phyloP scores from a whole-genome alignment of 352 stramenopile species.

The Paralagenidium karlingii region DNA sequence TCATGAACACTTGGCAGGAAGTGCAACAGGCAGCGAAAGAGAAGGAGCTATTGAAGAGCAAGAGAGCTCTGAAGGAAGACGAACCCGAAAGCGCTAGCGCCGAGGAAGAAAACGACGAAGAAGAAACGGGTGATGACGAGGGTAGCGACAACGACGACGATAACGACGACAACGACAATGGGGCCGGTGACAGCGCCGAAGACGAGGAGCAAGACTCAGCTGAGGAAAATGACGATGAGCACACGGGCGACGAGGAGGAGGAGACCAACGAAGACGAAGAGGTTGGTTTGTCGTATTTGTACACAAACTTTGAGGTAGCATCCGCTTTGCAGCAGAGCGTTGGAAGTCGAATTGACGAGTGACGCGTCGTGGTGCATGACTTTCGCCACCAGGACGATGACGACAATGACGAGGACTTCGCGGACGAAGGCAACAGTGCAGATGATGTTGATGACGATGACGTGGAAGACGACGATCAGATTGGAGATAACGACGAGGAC shows the following conservation, averaged over 20 bases:
- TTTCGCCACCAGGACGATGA: too few relatives aligned
- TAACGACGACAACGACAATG: constrained; percentile 14
- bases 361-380: too few relatives aligned
- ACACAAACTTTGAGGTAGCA: constrained; percentile 45
- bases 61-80: constrained; percentile 8
- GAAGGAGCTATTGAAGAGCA: too few relatives aligned
- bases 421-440: constrained; percentile 5
- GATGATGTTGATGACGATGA: constrained; percentile 5
- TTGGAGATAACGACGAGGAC: constrained; percentile 6
- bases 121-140: constrained; percentile 23
- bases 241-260: constrained; percentile 16
- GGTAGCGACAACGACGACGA: constrained; percentile 11
- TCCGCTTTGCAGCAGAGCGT: neutral
- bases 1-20: too few relatives aligned
- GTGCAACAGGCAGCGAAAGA: too few relatives aligned
- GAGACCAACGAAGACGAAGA: too few relatives aligned
- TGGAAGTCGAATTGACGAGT: too few relatives aligned
- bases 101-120: constrained; percentile 12
- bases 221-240: constrained; percentile 7
- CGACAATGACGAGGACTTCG: constrained; percentile 5
- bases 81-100: constrained; percentile 8
- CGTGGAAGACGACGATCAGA: constrained; percentile 3
- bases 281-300: constrained; percentile 49
- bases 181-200: constrained; percentile 14
- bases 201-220: constrained; percentile 4